Percentiles rank a stretch among this genome's conserved stretches.
Evolutionary conservation across 768 basidiomycete genomes (phyloP).

Genomic region (Suillus weaverae): DNA sequence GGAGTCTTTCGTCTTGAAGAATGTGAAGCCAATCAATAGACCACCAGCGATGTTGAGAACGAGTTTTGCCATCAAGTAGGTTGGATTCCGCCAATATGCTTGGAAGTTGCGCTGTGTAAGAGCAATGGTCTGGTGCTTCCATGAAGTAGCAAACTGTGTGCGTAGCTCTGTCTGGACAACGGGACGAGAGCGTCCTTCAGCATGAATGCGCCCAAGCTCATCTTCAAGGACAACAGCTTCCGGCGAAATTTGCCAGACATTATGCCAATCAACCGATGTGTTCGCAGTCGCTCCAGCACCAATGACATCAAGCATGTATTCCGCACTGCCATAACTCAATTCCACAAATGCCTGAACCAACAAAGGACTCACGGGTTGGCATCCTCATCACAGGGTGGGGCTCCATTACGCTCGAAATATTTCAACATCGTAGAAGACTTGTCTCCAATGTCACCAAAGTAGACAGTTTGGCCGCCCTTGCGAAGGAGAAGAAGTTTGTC

Average conservation of each 20-base stretch:
- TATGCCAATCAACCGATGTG: constrained; percentile 57
- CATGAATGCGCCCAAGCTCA: constrained; percentile 49
- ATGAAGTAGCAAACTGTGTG: constrained; percentile 53
- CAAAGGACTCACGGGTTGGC: constrained; percentile 63
- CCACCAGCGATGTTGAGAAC: constrained; percentile 53
- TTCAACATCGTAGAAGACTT: constrained; percentile 60
- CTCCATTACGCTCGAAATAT: constrained; percentile 79
- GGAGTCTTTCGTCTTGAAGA: constrained; percentile 53
- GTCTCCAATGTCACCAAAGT: constrained; percentile 68
- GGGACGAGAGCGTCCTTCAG: constrained; percentile 44
- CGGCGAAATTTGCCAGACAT: constrained; percentile 55
- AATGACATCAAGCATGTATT: constrained; percentile 70
- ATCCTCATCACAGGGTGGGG: constrained; percentile 53
- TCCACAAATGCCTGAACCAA: constrained; percentile 53
- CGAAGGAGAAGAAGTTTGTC: constrained; percentile 76
- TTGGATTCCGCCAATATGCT: constrained; percentile 57
- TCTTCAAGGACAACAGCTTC: constrained; percentile 39
- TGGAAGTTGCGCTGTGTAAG: constrained; percentile 45
- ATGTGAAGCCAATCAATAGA: constrained; percentile 62
- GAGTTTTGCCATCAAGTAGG: constrained; percentile 61
- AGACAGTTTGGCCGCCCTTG: constrained; percentile 71
- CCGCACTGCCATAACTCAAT: constrained; percentile 49
- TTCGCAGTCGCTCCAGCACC: constrained; percentile 70
- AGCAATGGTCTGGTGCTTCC: constrained; percentile 47
- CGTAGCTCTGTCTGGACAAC: constrained; percentile 37